These are phyloP conservation scores for Fusarium begoniae DNA, from an alignment of 2,329 filamentous ascomycete species.

Conservation along the genomic window DNA sequence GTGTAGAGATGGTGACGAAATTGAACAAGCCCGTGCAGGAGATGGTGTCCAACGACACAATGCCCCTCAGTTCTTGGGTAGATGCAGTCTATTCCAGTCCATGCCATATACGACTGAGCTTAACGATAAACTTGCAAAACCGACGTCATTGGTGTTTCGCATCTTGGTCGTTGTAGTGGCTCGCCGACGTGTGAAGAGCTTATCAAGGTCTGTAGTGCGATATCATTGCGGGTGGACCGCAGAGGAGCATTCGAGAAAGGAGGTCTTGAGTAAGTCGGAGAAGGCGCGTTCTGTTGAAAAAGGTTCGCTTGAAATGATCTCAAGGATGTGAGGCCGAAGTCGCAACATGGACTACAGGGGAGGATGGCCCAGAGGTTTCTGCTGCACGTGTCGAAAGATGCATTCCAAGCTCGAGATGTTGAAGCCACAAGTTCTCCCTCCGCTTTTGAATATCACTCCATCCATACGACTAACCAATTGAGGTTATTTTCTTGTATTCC, in stretches of 20 bases:
- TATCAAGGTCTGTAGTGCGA: neutral
- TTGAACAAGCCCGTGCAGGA: neutral
- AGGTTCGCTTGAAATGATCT: neutral
- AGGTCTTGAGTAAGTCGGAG: neutral
- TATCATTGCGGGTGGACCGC: neutral
- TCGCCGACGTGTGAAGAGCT: neutral
- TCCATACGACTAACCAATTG: neutral
- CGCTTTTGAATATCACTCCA: conserved; percentile 8
- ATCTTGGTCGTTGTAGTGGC: neutral
- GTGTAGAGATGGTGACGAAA: neutral
- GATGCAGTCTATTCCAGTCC: neutral
- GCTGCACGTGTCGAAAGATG: accelerated
- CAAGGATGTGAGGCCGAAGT: neutral
- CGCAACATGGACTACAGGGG: neutral
- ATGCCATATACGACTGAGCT: accelerated
- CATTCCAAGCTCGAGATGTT: neutral
- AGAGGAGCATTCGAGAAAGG: neutral
- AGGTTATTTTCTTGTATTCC: neutral
- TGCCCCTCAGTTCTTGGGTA: neutral
- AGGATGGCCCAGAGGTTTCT: accelerated
- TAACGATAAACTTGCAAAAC: accelerated
- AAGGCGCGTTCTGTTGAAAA: neutral
- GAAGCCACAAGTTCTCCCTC: neutral
- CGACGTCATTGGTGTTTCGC: accelerated
- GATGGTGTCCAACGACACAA: no score